Percentiles rank a stretch among this genome's conserved stretches.
phyloP scores from a whole-genome alignment of 345 rosid species.

The Brassica cretica region DNA sequence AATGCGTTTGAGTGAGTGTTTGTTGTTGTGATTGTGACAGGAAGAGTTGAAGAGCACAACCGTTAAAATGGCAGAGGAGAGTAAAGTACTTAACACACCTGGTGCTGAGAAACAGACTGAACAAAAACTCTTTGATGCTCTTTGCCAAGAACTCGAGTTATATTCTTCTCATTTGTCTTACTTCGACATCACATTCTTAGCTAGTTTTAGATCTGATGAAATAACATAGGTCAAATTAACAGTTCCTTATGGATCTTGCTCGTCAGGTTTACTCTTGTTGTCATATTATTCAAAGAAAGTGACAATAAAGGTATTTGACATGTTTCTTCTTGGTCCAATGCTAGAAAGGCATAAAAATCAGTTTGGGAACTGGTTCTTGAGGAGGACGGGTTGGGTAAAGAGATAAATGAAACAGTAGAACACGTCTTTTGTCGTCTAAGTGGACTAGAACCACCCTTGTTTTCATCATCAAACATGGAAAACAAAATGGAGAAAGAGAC shows the following conservation, averaged over 20 bases:
- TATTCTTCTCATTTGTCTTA: background rate
- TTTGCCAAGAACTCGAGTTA: too few species aligned
- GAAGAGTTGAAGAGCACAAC: constrained; percentile 81
- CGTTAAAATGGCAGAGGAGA: constrained; percentile 82
- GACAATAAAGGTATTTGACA: too few species aligned
- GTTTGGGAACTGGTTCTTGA: constrained; percentile 96
- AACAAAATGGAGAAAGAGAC: constrained; percentile 41
- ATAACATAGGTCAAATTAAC: background rate
- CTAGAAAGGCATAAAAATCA: constrained; percentile 92
- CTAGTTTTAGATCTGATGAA: background rate
- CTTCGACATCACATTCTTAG: too few species aligned
- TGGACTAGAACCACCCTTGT: constrained; percentile 73
- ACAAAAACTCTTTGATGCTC: constrained; percentile 78
- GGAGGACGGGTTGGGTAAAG: constrained; percentile 70
- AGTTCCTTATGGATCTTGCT: background rate
- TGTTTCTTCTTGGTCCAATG: constrained; percentile 51
- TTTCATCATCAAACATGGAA: constrained; percentile 47
- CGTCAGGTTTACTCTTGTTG: background rate
- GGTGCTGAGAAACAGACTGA: constrained; percentile 93
- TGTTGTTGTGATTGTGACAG: constrained; percentile 45
- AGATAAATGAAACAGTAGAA: constrained; percentile 61
- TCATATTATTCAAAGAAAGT: background rate
- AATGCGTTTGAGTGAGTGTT: background rate
- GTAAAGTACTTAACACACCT: constrained; percentile 83
- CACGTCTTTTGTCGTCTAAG: constrained; percentile 74